Evolutionary conservation across 371 early-diverging fungal genomes (phyloP).

Genomic region (Funneliformis caledonium): DNA sequence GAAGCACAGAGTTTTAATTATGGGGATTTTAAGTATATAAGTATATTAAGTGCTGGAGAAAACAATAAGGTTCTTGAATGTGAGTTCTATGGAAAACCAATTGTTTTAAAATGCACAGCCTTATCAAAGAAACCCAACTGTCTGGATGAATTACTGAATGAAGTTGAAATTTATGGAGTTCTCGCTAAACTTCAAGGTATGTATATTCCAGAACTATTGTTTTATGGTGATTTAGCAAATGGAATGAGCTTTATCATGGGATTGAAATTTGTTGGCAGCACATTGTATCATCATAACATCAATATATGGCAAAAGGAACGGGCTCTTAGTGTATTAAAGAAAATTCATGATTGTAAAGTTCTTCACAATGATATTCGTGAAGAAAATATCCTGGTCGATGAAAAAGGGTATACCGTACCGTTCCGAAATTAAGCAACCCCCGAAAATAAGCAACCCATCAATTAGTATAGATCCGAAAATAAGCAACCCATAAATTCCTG

Average conservation of each 20-base stretch:
- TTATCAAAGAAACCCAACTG: too few species aligned
- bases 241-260: conserved; percentile 34
- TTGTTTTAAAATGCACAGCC: background rate
- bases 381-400: conserved; percentile 29
- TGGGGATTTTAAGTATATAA: too few species aligned
- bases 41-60: too few species aligned
- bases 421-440: too few species aligned
- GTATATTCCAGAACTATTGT: background rate
- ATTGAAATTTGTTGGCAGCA: conserved; percentile 22
- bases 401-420: background rate
- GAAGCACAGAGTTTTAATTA: too few species aligned
- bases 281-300: background rate
- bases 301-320: background rate
- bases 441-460: too few species aligned
- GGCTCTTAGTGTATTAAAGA: background rate
- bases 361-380: conserved; percentile 27
- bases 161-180: too few species aligned
- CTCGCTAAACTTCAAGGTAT: conserved; percentile 28
- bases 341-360: conserved; percentile 5
- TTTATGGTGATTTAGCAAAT: conserved; percentile 23
- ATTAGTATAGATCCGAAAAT: too few species aligned
- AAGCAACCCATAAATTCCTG: too few species aligned
- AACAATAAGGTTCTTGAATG: background rate
- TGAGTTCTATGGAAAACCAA: background rate
- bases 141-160: too few species aligned